Evolutionary conservation across 1,284 basidiomycete species (phyloP).

Genomic region (Heterobasidion occidentale): DNA sequence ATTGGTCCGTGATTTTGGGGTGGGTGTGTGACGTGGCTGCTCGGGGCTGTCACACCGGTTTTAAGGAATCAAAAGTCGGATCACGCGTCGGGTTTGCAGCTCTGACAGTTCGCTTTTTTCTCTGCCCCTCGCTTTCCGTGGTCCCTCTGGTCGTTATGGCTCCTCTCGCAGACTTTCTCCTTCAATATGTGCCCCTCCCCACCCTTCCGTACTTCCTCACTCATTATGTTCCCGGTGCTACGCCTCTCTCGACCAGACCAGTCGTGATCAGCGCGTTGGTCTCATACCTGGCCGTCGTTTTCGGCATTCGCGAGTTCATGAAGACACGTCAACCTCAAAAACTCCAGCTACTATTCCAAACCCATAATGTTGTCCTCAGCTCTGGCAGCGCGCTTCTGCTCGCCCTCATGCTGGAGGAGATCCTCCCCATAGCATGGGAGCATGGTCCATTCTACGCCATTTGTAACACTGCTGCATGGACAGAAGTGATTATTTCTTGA

Average conservation of each 20-base stretch:
- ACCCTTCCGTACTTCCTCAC: slow-evolving; percentile 55
- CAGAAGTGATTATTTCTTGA: slow-evolving; percentile 50
- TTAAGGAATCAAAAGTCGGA: background rate
- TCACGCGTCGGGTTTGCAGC: background rate
- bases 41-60: background rate
- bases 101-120: slow-evolving; percentile 2
- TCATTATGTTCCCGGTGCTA: slow-evolving; percentile 65
- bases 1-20: background rate
- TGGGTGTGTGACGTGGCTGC: background rate
- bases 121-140: slow-evolving; percentile 16
- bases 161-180: slow-evolving; percentile 65
- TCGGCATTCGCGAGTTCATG: slow-evolving; percentile 84
- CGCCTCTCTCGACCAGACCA: slow-evolving; percentile 76
- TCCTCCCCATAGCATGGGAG: slow-evolving; percentile 68
- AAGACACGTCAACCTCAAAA: slow-evolving; percentile 66
- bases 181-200: slow-evolving; percentile 42
- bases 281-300: slow-evolving; percentile 85
- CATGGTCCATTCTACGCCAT: slow-evolving; percentile 72
- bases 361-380: slow-evolving; percentile 89
- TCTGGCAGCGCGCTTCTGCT: slow-evolving; percentile 78
- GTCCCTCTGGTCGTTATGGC: slow-evolving; percentile 40
- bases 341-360: slow-evolving; percentile 84
- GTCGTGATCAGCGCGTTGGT: slow-evolving; percentile 65
- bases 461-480: slow-evolving; percentile 79
- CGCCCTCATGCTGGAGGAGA: slow-evolving; percentile 85